These are phyloP conservation scores for Lathyrus tuberosus DNA, from an alignment of 306 rosid genomes.

Conservation along the genomic window DNA sequence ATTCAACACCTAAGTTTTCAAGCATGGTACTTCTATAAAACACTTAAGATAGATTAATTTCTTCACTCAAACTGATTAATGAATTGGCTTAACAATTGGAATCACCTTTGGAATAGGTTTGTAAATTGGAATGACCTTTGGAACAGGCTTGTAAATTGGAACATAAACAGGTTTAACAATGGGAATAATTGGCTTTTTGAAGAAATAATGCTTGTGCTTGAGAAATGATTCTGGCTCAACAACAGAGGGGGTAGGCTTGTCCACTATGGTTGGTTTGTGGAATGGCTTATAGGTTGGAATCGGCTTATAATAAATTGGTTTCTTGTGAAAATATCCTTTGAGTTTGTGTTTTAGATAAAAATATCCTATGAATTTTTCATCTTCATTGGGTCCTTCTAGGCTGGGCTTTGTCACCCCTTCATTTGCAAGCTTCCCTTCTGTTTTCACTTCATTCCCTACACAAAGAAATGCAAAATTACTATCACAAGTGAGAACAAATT, in stretches of 20 bases:
- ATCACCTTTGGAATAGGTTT: conserved; percentile 31
- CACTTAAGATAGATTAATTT: background rate
- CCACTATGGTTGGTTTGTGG: background rate
- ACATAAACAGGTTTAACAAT: conserved; percentile 15
- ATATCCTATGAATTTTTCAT: conserved; percentile 46
- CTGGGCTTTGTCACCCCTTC: conserved; percentile 12
- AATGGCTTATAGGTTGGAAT: conserved; percentile 10
- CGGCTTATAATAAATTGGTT: conserved; percentile 26
- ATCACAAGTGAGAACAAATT: background rate
- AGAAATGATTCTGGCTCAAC: conserved; percentile 7
- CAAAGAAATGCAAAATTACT: conserved; percentile 5
- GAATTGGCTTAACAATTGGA: conserved; percentile 10
- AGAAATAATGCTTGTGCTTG: background rate
- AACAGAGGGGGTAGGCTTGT: conserved; percentile 11
- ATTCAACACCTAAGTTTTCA: background rate
- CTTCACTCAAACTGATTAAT: background rate
- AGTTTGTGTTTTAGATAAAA: conserved; percentile 25
- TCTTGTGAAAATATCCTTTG: conserved; percentile 34
- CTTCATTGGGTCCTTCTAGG: conserved; percentile 36
- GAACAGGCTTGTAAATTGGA: conserved; percentile 16
- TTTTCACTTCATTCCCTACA: conserved; percentile 33
- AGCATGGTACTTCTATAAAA: background rate
- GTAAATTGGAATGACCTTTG: conserved; percentile 10
- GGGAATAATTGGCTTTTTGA: conserved; percentile 29
- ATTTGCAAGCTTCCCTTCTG: conserved; percentile 24